phyloP scores from a whole-genome alignment of 768 basidiomycete genomes.

The Psilocybe sp. region DNA sequence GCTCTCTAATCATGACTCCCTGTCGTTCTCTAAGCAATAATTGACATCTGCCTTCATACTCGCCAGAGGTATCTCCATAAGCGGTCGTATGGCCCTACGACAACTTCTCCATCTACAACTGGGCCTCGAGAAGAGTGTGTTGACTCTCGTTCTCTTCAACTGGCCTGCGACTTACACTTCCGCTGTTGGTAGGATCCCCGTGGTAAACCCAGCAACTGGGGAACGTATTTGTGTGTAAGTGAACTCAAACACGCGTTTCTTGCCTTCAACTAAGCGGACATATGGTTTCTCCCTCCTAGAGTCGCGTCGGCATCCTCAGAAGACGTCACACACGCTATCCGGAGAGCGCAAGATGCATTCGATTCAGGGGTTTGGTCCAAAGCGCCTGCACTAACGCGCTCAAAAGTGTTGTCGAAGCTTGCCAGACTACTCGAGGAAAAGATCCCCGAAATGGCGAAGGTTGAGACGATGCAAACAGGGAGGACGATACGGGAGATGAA shows the following conservation, averaged over 20 bases:
- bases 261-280: background rate
- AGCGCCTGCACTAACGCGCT: slow-evolving; percentile 54
- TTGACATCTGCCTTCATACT: no score
- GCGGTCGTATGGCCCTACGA: no score
- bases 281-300: slow-evolving; percentile 29
- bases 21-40: no score
- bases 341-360: slow-evolving; percentile 55
- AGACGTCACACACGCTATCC: slow-evolving; percentile 51
- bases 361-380: slow-evolving; percentile 73
- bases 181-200: slow-evolving; percentile 37
- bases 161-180: no score
- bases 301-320: slow-evolving; percentile 50
- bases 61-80: no score
- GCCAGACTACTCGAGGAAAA: slow-evolving; percentile 59
- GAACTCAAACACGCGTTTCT: background rate
- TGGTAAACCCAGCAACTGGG: slow-evolving; percentile 70
- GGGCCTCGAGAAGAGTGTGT: no score
- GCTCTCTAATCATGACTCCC: no score
- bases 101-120: no score
- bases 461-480: slow-evolving; percentile 78
- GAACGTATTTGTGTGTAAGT: slow-evolving; percentile 48
- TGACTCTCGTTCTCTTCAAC: no score
- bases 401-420: slow-evolving; percentile 61
- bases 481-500: slow-evolving; percentile 83
- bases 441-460: slow-evolving; percentile 54